These are phyloP conservation scores for Thelephora ganbajun DNA, from an alignment of 768 basidiomycete species.

Conservation along the genomic window DNA sequence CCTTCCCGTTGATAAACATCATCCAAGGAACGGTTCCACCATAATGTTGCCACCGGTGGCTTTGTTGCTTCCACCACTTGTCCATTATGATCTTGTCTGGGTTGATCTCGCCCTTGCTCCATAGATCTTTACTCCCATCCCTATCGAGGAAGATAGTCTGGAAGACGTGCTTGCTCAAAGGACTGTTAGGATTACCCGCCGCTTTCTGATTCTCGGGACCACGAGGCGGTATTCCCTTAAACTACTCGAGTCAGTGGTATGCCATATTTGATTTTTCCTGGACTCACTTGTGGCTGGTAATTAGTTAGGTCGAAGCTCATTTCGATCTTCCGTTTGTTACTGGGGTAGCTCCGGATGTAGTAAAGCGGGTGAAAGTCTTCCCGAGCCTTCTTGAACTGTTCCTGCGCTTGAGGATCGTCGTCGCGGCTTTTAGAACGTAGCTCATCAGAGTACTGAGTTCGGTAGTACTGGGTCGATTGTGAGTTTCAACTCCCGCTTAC, in stretches of 20 bases:
- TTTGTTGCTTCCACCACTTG: constrained; percentile 42
- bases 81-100: constrained; percentile 24
- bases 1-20: constrained; percentile 24
- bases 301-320: constrained; percentile 38
- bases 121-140: constrained; percentile 23
- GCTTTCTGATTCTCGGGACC: constrained; percentile 2
- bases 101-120: constrained; percentile 28
- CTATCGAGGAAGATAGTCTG: constrained; percentile 36
- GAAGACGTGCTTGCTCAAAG: constrained; percentile 29
- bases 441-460: constrained; percentile 18
- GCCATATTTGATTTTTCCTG: constrained; percentile 7
- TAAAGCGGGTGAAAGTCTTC: constrained; percentile 30
- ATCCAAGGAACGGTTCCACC: constrained; percentile 24
- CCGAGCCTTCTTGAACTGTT: constrained; percentile 22
- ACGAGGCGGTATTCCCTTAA: no score
- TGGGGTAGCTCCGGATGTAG: constrained; percentile 29
- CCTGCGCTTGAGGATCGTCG: constrained; percentile 14
- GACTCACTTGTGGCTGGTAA: constrained; percentile 31
- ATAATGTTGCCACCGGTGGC: constrained; percentile 35
- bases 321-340: constrained; percentile 31
- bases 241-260: constrained; percentile 2
- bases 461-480: constrained; percentile 22
- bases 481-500: not conserved
- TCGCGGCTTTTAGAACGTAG: not conserved
- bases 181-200: constrained; percentile 4